These are phyloP conservation scores for Sporothrix phasma DNA, from an alignment of 2,329 filamentous ascomycete species.

Conservation along the genomic window DNA sequence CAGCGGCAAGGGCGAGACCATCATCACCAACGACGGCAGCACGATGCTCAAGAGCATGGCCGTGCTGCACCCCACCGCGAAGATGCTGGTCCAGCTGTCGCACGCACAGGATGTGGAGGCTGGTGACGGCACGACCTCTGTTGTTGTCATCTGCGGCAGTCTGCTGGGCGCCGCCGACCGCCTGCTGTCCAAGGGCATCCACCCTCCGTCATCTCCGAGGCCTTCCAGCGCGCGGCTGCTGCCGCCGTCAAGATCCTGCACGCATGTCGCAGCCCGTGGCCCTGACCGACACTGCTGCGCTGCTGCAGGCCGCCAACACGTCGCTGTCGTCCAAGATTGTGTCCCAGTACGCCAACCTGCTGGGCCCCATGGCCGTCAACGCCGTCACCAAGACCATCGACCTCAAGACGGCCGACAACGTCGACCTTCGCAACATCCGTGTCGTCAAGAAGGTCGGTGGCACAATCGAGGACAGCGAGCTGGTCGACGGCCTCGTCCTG, in stretches of 20 bases:
- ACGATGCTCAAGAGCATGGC: slow-evolving; percentile 99
- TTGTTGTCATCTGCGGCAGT: slow-evolving; percentile 95
- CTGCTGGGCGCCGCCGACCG: slow-evolving; percentile 88
- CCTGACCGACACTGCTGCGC: slow-evolving; percentile 74
- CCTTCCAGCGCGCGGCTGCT: slow-evolving; percentile 88
- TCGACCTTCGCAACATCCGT: slow-evolving; percentile 90
- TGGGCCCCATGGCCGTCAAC: slow-evolving; percentile 97
- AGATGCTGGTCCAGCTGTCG: slow-evolving; percentile 97
- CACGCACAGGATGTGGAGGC: slow-evolving; percentile 97
- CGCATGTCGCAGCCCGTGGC: slow-evolving; percentile 90
- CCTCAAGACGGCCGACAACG: slow-evolving; percentile 88
- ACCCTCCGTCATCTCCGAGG: slow-evolving; percentile 94
- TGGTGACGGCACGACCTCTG: slow-evolving; percentile 94
- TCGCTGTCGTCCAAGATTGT: slow-evolving; percentile 98
- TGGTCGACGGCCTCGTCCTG: slow-evolving; percentile 88
- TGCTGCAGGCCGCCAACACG: slow-evolving; percentile 93
- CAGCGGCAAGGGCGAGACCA: slow-evolving; percentile 90
- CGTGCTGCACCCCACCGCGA: slow-evolving; percentile 97
- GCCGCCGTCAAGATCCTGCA: slow-evolving; percentile 84
- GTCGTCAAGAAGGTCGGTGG: slow-evolving; percentile 97
- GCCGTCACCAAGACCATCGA: slow-evolving; percentile 94
- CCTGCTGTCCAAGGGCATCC: slow-evolving; percentile 84
- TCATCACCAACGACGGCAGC: slow-evolving; percentile 99
- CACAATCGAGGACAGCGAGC: slow-evolving; percentile 96
- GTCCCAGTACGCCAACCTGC: slow-evolving; percentile 86